Evolutionary conservation across 331 rosid genomes (phyloP).

Genomic region (Saraca asoca): DNA sequence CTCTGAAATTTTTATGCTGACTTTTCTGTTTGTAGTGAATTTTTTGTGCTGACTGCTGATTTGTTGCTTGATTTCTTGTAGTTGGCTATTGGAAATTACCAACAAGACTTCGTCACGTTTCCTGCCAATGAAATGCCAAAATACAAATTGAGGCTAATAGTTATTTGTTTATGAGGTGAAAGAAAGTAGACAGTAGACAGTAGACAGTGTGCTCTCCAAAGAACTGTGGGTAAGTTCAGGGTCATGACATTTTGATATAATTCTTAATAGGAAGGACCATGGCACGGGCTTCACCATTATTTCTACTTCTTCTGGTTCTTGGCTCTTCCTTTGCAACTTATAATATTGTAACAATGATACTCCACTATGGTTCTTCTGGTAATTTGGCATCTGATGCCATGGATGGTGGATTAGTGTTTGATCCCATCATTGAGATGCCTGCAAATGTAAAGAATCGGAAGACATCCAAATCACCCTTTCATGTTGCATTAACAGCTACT

Average conservation of each 20-base stretch:
- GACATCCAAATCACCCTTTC: slow-evolving; percentile 63
- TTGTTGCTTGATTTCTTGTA: slow-evolving; percentile 4
- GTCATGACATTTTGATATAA: slow-evolving; percentile 41
- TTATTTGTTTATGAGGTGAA: slow-evolving; percentile 31
- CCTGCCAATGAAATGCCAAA: slow-evolving; percentile 28
- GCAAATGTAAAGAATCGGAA: slow-evolving; percentile 46
- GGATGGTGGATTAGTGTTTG: slow-evolving; percentile 39
- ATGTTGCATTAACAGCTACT: slow-evolving; percentile 87
- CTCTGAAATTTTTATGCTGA: slow-evolving; percentile 12
- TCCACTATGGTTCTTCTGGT: slow-evolving; percentile 57
- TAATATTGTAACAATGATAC: slow-evolving; percentile 65
- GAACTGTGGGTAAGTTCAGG: slow-evolving; percentile 38
- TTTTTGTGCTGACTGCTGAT: slow-evolving; percentile 9
- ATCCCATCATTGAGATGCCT: slow-evolving; percentile 83
- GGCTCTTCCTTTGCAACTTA: slow-evolving; percentile 78
- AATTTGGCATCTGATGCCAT: slow-evolving; percentile 33
- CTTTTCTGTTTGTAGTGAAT: neutral
- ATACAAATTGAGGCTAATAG: slow-evolving; percentile 7
- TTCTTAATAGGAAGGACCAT: slow-evolving; percentile 58
- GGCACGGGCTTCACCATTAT: slow-evolving; percentile 66
- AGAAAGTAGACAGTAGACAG: slow-evolving; percentile 34
- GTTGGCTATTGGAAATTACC: slow-evolving; percentile 10
- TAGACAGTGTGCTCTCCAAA: slow-evolving; percentile 37
- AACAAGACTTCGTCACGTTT: slow-evolving; percentile 28
- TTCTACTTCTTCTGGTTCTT: slow-evolving; percentile 63